Conservation (phyloP, 2,329 filamentous ascomycete species). For the Aspergillus sp. region DNA sequence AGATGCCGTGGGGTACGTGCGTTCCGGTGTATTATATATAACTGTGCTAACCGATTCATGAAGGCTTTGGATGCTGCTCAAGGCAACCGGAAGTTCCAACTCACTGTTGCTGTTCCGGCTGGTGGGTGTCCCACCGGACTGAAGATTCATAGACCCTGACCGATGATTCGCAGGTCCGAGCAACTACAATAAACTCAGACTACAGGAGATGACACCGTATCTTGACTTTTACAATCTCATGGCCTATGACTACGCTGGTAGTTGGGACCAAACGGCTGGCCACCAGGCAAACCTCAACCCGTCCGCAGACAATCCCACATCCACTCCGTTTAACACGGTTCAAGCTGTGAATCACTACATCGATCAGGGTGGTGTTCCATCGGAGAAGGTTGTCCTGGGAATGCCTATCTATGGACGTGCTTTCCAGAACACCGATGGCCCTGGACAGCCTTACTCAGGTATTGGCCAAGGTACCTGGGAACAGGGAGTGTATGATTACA, state of each 20-base stretch:
- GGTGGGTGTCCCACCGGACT: conserved; percentile 24
- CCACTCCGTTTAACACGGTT: conserved; percentile 76
- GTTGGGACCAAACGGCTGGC: conserved; percentile 70
- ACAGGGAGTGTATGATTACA: conserved; percentile 82
- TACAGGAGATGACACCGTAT: conserved; percentile 46
- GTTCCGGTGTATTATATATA: neutral
- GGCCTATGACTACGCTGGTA: conserved; percentile 84
- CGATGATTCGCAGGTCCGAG: conserved; percentile 32
- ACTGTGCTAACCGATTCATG: conserved; percentile 8
- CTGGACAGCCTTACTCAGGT: conserved; percentile 69
- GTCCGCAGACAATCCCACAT: conserved; percentile 56
- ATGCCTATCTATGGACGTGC: conserved; percentile 94
- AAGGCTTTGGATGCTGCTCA: conserved; percentile 41
- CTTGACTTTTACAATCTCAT: conserved; percentile 62
- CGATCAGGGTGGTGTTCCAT: conserved; percentile 57
- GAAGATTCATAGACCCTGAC: neutral
- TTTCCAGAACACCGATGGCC: conserved; percentile 76
- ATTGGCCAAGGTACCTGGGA: conserved; percentile 77
- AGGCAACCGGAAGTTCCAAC: conserved; percentile 44
- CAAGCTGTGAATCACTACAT: conserved; percentile 71
- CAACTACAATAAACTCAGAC: conserved; percentile 44
- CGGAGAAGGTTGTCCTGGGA: conserved; percentile 78
- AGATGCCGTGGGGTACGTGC: conserved; percentile 40
- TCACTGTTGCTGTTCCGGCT: conserved; percentile 52
- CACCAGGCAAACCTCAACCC: conserved; percentile 80